Evolutionary conservation across 2,329 filamentous ascomycete species (phyloP).

Genomic region (Keithomyces neogunnii): DNA sequence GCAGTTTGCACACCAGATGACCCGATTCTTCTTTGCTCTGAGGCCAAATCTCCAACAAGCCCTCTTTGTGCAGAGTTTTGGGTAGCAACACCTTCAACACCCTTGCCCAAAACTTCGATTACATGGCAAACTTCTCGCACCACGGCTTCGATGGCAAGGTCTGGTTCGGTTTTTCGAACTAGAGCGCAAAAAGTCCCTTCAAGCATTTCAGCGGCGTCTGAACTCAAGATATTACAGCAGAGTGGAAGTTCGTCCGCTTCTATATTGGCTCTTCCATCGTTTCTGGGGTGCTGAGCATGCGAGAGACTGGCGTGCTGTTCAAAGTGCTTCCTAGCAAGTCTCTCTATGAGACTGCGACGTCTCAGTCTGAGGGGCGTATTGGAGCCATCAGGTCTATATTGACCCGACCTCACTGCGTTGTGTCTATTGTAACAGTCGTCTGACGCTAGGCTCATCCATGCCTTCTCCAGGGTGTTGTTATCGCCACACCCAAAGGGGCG

Average conservation of each 20-base stretch:
- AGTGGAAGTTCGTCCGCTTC: conserved; percentile 26
- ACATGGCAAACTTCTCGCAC: conserved; percentile 35
- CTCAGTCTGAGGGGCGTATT: conserved; percentile 20
- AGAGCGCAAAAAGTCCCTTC: conserved; percentile 42
- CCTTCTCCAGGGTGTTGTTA: conserved; percentile 69
- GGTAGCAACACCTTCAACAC: background rate
- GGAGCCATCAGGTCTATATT: background rate
- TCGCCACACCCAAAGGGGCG: conserved; percentile 73
- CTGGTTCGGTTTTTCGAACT: conserved; percentile 28
- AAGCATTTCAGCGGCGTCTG: conserved; percentile 39
- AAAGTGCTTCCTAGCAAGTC: conserved; percentile 1
- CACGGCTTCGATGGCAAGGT: conserved; percentile 35
- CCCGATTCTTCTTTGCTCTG: conserved; percentile 8
- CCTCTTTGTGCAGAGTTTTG: background rate
- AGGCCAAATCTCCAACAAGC: conserved; percentile 7
- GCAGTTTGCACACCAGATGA: conserved; percentile 1
- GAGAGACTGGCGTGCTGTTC: conserved; percentile 1
- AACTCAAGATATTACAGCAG: conserved; percentile 40
- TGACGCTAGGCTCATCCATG: conserved; percentile 59
- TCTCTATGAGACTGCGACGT: conserved; percentile 15
- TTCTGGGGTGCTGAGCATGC: background rate
- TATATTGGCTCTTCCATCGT: background rate
- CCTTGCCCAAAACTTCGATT: conserved; percentile 12
- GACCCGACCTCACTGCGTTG: conserved; percentile 17
- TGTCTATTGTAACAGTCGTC: conserved; percentile 41